Conservation (phyloP, 345 rosid species). For the Aquilaria malaccensis region DNA sequence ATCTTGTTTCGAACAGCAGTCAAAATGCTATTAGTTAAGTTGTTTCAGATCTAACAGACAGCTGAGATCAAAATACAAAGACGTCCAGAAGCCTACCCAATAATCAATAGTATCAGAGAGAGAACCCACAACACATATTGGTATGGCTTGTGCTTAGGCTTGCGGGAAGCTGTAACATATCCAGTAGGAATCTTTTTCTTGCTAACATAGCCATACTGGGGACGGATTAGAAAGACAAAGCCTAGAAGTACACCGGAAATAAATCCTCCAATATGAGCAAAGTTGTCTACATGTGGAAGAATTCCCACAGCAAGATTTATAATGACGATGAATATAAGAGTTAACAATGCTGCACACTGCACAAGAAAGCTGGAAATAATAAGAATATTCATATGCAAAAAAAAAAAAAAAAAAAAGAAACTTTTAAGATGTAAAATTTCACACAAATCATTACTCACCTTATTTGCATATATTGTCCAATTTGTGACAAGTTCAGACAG, state of each 20-base stretch:
- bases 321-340: conserved; percentile 62
- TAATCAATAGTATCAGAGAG: conserved; percentile 40
- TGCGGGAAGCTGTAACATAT: conserved; percentile 22
- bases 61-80: no score
- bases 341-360: conserved; percentile 83
- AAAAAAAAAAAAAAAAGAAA: no score
- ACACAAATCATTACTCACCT: conserved; percentile 31
- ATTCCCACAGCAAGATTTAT: conserved; percentile 78
- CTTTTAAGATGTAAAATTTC: no score
- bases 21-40: no score
- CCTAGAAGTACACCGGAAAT: conserved; percentile 86
- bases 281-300: conserved; percentile 96
- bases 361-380: not conserved
- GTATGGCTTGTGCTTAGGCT: conserved; percentile 68
- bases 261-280: conserved; percentile 97
- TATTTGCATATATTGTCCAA: conserved; percentile 89
- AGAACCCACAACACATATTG: conserved; percentile 63
- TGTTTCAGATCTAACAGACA: no score
- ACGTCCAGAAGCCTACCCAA: conserved; percentile 38
- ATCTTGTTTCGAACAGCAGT: no score
- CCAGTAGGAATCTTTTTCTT: conserved; percentile 45
- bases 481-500: conserved; percentile 89
- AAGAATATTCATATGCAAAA: conserved; percentile 4
- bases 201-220: conserved; percentile 80
- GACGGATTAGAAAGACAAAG: conserved; percentile 75